These are phyloP conservation scores for Extremus antarcticus DNA, from an alignment of 495 filamentous ascomycete genomes.

Conservation along the genomic window DNA sequence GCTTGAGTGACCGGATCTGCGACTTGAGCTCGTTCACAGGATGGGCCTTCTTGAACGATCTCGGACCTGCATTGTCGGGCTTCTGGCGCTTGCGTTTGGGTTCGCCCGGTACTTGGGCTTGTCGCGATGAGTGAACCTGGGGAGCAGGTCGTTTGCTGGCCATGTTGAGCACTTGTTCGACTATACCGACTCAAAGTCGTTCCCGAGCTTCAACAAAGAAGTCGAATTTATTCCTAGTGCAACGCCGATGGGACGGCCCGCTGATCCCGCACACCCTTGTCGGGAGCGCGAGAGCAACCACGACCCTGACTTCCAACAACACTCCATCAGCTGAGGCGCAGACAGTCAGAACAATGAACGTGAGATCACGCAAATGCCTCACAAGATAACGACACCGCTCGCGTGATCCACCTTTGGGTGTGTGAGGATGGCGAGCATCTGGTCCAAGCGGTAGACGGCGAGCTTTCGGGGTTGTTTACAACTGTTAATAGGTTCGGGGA, in stretches of 20 bases:
- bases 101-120: constrained; percentile 23
- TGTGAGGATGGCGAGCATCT: not conserved
- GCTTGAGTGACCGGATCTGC: constrained; percentile 47
- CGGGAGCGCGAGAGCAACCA: not conserved
- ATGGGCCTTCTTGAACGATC: constrained; percentile 29
- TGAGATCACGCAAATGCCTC: not conserved
- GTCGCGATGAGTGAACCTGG: constrained; percentile 17
- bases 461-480: not conserved
- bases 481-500: not conserved
- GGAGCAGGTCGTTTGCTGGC: constrained; percentile 14
- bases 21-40: constrained; percentile 42
- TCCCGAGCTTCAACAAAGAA: no score
- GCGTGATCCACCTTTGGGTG: not conserved
- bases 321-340: not conserved
- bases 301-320: not conserved
- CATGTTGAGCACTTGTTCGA: constrained; percentile 11
- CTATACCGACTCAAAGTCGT: no score
- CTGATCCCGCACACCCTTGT: no score
- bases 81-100: constrained; percentile 10
- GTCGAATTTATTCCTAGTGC: no score
- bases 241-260: no score
- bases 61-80: constrained; percentile 23
- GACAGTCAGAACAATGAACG: not conserved
- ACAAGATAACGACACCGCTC: not conserved
- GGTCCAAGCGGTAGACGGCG: not conserved